These are phyloP conservation scores for Hirsutella minnesotensis DNA, from an alignment of 2,329 filamentous ascomycete genomes.

Conservation along the genomic window DNA sequence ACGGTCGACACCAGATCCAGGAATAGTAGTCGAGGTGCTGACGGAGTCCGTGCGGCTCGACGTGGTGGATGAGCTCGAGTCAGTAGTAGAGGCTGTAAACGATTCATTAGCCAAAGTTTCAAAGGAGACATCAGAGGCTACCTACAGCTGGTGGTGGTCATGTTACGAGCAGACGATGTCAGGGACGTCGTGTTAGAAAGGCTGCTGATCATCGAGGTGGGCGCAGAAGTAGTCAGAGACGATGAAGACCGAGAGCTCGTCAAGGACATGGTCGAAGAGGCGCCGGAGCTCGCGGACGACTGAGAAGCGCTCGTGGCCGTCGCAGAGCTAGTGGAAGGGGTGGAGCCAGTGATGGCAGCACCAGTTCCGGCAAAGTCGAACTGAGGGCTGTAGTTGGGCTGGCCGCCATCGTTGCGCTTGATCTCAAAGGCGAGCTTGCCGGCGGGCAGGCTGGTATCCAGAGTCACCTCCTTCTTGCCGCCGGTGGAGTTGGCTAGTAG, in stretches of 20 bases:
- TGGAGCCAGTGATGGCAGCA: not conserved
- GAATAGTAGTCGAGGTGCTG: conserved; percentile 11
- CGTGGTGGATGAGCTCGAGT: not conserved
- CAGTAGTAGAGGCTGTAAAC: not conserved
- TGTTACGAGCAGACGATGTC: not conserved
- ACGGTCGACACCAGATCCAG: conserved; percentile 16
- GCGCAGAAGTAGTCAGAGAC: not conserved
- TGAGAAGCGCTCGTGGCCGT: not conserved
- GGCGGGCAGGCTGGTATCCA: too few species aligned
- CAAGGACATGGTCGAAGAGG: too few species aligned
- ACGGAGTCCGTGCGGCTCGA: conserved; percentile 3
- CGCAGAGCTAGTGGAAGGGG: not conserved
- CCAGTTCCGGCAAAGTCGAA: not conserved
- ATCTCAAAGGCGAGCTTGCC: not conserved
- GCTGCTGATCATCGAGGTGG: not conserved
- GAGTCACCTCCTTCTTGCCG: too few species aligned
- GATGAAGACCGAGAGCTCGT: not conserved
- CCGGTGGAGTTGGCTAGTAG: not conserved
- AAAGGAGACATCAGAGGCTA: not conserved
- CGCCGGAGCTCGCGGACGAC: not conserved
- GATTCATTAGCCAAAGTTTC: not conserved
- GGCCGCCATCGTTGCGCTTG: not conserved
- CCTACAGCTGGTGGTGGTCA: conserved; percentile 2
- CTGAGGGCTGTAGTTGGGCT: not conserved
- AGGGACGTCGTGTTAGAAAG: not conserved